Base-by-base conservation (phyloP, 495 filamentous ascomycete species). In the Penicillium canariense region DNA sequence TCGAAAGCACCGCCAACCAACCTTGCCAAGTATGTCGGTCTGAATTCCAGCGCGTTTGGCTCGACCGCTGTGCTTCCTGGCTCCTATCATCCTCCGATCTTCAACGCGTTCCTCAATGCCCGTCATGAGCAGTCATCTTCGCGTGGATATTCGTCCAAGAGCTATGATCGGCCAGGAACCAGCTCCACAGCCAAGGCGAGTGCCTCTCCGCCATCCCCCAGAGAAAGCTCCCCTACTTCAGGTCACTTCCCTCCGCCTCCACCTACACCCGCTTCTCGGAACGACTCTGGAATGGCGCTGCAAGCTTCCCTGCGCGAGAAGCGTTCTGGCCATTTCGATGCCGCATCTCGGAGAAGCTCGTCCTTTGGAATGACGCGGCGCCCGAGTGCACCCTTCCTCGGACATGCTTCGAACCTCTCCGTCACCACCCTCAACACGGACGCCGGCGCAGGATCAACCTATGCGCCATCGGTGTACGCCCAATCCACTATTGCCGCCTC, bases 401-500 rank as follows among this genome's bases (percentile, higher is more conserved):
- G 88, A 54, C 92, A 96, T 65, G 77, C 85, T 14, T 82, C 89
- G 9, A 94, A 87, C 59, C 70, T 87, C 26, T 96, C 94, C 10
- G 91, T 92, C 23, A 94, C 89, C 9, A 90, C 90, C 5, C 74
- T 96, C 52, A 87, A 84, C 51, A 84, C 85, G 18, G 89, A 92
- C 58, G 81, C 83, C 54, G 80, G 87, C 43, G 82, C 87, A 15
- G 84, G 84, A 2, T 93, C 85, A 12, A 87, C 85, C 3, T 98
- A 98, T 73, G 92, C 94, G 2, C 93, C 94, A 2, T 97, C 93
- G 3, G 90, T 92, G 2, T 98, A 97, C 71, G 94, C 94, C 2
- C 90, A 93, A 62, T 96, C 92, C 14, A 98, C 94, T 9, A 80
- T 97, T n/a, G 94, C 94, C 27, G 94, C 94, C n/a, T 96, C 91